Base-by-base conservation (phyloP, 148 eudicot species). In the Rhododendron molle region DNA sequence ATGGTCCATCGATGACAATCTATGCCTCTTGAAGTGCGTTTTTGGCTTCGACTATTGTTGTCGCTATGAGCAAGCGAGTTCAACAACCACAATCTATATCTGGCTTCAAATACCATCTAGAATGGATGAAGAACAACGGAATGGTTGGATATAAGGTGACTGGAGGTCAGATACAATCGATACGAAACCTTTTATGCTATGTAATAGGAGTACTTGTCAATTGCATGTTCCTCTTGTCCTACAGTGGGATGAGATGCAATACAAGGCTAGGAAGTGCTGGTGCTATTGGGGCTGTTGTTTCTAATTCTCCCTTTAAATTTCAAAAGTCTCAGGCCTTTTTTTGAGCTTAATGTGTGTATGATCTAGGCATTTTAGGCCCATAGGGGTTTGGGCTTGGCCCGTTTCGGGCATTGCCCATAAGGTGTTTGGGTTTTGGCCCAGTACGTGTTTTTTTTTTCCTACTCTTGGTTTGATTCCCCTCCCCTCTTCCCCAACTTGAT, bases 81-180 rank as follows among this genome's bases (percentile, higher is more conserved):
- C 12, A 77, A 43, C 14, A 77, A 44, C 1, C 14, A 26, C 80
- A 40, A 43, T 43, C 80, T 43, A 21, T 76, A 43, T 9, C 28
- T 76, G 12, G 50, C 80, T 76, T 21, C 78, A 76, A n/a, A 76
- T 76, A n/a, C 50, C 54, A 43, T 23, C 28, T 77, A 11, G 43
- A 79, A 54, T 79, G 58, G 13, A 79, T 79, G 32, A 13, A 46
- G 46, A 7, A 26, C 20, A 13, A 49, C 13, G 58, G 38, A 79
- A 79, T n/a, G 16, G 56, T 46, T 78, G 81, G 32, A 78, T 46
- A 10, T 78, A 78, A 78, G 50, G 81, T 47, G 32, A 78, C 43
- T 78, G 81, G 54, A 78, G 81, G 81, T 78, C 1, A n/a, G 15
- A 7, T 14, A n/a, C 32, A n/a, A 49, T 28, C 5, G 60, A 14